These are phyloP conservation scores for Brassica hybrid DNA, from an alignment of 441 rosid genomes.

Conservation along the genomic window DNA sequence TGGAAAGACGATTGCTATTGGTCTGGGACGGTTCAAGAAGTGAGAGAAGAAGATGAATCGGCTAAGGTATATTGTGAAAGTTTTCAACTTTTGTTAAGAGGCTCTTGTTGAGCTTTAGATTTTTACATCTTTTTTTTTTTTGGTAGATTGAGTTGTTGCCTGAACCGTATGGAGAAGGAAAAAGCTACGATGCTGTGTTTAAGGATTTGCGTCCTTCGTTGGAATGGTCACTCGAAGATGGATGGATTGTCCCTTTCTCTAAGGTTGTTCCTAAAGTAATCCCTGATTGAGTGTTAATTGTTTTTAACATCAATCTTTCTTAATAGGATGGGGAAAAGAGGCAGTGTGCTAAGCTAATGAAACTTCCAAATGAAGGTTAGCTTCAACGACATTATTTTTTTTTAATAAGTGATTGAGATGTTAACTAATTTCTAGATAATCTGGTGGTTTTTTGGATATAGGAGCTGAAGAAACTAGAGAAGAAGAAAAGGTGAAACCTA, in stretches of 20 bases:
- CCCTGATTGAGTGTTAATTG: neutral
- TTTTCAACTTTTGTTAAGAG: neutral
- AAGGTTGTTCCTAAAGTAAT: conserved; percentile 31
- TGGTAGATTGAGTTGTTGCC: conserved; percentile 66
- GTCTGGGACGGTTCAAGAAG: conserved; percentile 61
- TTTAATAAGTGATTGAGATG: neutral
- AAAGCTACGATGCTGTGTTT: conserved; percentile 49
- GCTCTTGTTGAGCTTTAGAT: neutral
- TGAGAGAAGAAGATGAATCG: conserved; percentile 43
- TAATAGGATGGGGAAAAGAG: conserved; percentile 34
- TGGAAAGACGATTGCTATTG: conserved; percentile 68
- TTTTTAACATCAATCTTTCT: neutral
- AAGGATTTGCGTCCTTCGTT: conserved; percentile 77
- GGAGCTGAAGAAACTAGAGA: conserved; percentile 7
- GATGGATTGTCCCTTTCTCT: conserved; percentile 69
- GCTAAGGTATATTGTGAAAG: conserved; percentile 48
- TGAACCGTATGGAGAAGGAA: conserved; percentile 78
- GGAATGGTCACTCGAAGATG: conserved; percentile 69
- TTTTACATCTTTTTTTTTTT: neutral
- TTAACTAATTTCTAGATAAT: neutral
- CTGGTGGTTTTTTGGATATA: neutral
- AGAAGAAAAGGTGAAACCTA: neutral
- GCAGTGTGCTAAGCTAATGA: conserved; percentile 32
- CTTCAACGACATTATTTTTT: neutral
- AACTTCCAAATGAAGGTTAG: conserved; percentile 16